phyloP scores from a whole-genome alignment of 345 rosid genomes.

The Melaleuca alternifolia region DNA sequence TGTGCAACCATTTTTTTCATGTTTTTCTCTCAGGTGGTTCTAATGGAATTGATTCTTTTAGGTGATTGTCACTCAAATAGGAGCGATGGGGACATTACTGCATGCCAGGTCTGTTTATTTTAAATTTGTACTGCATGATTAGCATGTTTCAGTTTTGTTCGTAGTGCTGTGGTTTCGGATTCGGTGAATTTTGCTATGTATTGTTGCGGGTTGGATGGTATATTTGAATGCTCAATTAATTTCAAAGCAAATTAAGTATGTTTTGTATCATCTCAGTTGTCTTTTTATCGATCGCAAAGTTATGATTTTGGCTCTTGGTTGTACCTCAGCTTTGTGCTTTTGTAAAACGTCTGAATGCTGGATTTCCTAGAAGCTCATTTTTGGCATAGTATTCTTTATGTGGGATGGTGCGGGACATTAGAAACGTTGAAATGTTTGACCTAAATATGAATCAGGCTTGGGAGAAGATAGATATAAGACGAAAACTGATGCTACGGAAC shows the following conservation, averaged over 20 bases:
- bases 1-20: background rate
- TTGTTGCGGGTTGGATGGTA: background rate
- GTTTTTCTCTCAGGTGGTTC: background rate
- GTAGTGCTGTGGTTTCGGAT: background rate
- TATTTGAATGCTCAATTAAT: background rate
- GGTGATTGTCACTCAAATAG: constrained; percentile 85
- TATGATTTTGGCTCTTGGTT: background rate
- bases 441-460: background rate
- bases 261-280: background rate
- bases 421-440: background rate
- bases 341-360: background rate
- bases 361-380: background rate
- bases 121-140: background rate
- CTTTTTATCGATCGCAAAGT: background rate
- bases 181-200: background rate
- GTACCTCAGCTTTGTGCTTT: background rate
- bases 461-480: background rate
- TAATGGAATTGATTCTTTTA: constrained; percentile 16
- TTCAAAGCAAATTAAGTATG: background rate
- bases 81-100: constrained; percentile 79
- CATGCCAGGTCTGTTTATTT: constrained; percentile 52
- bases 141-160: background rate
- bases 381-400: background rate
- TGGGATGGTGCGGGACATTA: background rate
- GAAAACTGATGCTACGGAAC: background rate